Evolutionary conservation across 495 filamentous ascomycete species (phyloP).

Genomic region (Hypoxylon intermedium): DNA sequence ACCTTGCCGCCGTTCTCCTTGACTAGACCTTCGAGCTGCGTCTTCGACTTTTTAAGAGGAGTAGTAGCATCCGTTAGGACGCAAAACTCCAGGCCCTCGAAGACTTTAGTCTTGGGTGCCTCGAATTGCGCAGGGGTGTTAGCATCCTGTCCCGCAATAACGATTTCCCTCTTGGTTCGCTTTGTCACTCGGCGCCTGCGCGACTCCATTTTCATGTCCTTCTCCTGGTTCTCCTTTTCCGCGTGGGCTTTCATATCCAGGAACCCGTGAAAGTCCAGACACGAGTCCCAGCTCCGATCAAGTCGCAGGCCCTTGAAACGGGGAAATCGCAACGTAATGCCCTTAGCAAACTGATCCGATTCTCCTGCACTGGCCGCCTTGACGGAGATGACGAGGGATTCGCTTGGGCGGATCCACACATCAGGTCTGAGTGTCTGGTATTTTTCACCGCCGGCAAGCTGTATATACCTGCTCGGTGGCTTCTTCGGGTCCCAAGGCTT

Average conservation of each 20-base stretch:
- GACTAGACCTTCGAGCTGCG: constrained; percentile 82
- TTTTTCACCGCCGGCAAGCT: constrained; percentile 76
- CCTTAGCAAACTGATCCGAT: constrained; percentile 78
- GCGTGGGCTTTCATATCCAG: constrained; percentile 71
- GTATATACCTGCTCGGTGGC: constrained; percentile 81
- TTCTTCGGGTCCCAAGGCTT: constrained; percentile 78
- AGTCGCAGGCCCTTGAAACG: constrained; percentile 82
- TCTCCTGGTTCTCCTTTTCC: constrained; percentile 71
- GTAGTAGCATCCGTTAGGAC: constrained; percentile 53
- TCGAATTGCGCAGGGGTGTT: constrained; percentile 57
- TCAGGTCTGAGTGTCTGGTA: constrained; percentile 82
- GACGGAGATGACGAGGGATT: constrained; percentile 85
- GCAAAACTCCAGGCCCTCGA: constrained; percentile 82
- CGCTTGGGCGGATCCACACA: constrained; percentile 89
- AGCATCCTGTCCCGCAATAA: constrained; percentile 72
- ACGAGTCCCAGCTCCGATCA: constrained; percentile 84
- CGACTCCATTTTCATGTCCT: constrained; percentile 83
- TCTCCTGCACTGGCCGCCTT: constrained; percentile 84
- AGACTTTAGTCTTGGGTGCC: constrained; percentile 58
- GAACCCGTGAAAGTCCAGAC: constrained; percentile 80
- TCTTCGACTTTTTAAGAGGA: constrained; percentile 72
- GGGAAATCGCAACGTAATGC: constrained; percentile 86
- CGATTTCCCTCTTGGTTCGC: constrained; percentile 69
- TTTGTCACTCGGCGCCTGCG: constrained; percentile 68
- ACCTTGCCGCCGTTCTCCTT: constrained; percentile 88